A percentile compares a stretch with the other conserved stretches of the same genome.
Evolutionary conservation across 331 rosid species (phyloP).

Genomic region (Quercus lobata): DNA sequence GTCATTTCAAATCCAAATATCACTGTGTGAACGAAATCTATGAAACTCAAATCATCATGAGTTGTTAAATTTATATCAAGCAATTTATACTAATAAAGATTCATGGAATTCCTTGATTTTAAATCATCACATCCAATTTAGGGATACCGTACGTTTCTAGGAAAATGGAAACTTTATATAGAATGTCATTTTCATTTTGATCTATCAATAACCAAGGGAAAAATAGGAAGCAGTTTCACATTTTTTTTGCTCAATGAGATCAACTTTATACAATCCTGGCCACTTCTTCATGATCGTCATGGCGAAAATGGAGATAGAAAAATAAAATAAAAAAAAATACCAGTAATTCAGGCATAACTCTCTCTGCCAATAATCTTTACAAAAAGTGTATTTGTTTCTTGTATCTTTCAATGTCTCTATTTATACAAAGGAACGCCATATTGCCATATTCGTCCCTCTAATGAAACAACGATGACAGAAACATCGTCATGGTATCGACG

Average conservation of each 20-base stretch:
- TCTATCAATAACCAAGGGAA: neutral
- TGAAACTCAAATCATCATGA: too few relatives aligned
- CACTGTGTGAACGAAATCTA: too few relatives aligned
- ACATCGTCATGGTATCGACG: slow-evolving; percentile 84
- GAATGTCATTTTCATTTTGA: neutral
- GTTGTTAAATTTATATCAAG: too few relatives aligned
- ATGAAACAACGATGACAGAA: slow-evolving; percentile 57
- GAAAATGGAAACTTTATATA: neutral
- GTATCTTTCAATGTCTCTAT: slow-evolving; percentile 12
- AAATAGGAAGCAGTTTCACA: neutral
- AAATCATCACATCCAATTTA: neutral
- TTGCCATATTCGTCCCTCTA: slow-evolving; percentile 83
- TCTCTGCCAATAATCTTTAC: slow-evolving; percentile 8
- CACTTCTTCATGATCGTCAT: neutral
- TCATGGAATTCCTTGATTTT: too few relatives aligned
- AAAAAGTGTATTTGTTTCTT: slow-evolving; percentile 1
- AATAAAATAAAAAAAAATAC: neutral
- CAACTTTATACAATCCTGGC: neutral
- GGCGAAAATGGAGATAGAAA: neutral
- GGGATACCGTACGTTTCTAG: neutral
- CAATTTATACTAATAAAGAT: too few relatives aligned
- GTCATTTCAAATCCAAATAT: too few relatives aligned
- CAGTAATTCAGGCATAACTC: neutral
- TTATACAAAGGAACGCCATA: slow-evolving; percentile 70
- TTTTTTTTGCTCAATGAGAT: too few relatives aligned